A percentile compares a stretch with the other conserved stretches of the same genome.
Conservation (phyloP, 179 eudicot genomes). For the Beta lomatogona region DNA sequence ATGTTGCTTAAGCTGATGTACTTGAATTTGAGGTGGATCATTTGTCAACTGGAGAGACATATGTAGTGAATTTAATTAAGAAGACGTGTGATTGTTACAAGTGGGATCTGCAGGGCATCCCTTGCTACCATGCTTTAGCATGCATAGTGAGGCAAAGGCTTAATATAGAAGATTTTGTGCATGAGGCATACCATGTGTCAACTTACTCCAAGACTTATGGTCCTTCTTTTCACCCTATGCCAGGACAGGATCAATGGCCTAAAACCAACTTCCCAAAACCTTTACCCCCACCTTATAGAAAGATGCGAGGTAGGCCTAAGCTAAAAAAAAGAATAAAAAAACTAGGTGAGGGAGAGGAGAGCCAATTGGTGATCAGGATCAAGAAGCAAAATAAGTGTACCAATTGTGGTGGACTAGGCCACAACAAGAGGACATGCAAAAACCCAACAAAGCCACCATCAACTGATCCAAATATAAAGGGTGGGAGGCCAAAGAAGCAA, state of each 20-base stretch:
- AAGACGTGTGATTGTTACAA: not conserved
- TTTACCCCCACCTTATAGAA: not conserved
- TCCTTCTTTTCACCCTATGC: not conserved
- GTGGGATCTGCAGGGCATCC: not conserved
- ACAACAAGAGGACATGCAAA: not conserved
- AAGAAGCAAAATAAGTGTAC: not conserved
- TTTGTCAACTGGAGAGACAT: not conserved
- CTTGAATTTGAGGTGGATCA: not conserved
- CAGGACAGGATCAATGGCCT: not conserved
- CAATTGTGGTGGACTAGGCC: not conserved
- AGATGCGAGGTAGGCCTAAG: slow-evolving; percentile 1
- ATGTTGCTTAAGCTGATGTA: too few relatives aligned
- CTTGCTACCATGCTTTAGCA: not conserved
- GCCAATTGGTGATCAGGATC: not conserved
- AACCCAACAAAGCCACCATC: not conserved
- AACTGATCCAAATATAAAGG: not conserved
- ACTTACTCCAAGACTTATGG: not conserved
- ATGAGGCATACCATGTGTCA: not conserved
- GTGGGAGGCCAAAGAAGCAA: not conserved
- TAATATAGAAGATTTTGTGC: not conserved
- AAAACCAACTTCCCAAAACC: not conserved
- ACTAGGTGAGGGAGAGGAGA: not conserved
- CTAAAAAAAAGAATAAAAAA: not conserved
- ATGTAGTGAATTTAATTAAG: not conserved
- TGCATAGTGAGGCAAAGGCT: not conserved